Evolutionary conservation across 163 green algal species (phyloP), one percentile per base, ranked within the genome.

Genomic region (Chlorella variabilis): DNA sequence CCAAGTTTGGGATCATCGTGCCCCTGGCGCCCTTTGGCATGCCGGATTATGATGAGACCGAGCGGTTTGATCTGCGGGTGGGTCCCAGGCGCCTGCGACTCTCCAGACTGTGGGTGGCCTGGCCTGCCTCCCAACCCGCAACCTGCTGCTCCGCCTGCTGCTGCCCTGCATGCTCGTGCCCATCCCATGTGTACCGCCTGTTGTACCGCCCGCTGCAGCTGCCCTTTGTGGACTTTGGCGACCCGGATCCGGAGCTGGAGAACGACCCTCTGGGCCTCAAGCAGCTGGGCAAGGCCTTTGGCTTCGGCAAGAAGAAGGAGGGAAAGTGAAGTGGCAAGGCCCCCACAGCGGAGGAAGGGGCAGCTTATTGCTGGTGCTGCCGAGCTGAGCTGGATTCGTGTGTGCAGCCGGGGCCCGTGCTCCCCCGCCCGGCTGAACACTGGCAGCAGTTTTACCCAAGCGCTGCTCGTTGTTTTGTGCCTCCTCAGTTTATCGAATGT

Each of bases 11-110:
- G 2, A 87, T 88, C 39, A 87, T 89, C n/a, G 62, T 90, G 6
- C 86, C 86, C 1, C 61, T 87, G 11, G 61, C 59, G 2, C 84
- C 86, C 29, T 81, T 90, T 83, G 86, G 59, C 59, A 67, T 39
- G 27, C 59, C 59, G 3, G 38, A 51, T 9, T 76, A 76, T n/a
- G 68, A 76, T 39, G 20, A 62, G 13, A 81, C 68, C 13, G 86
- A 90, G 74, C 63, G 86, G 17, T 90, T 90, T 65, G 86, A 90
- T 29, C 56, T 90, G 61, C 78, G 84, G 49, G 78, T 83, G 54
- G 33, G 78, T 25, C 27, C 25, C n/a, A n/a, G n/a, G n/a, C n/a
- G n/a, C n/a, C n/a, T n/a, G n/a, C n/a, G n/a, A n/a, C n/a, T n/a
- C n/a, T n/a, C n/a, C n/a, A n/a, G n/a, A n/a, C n/a, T n/a, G n/a